Conservation (phyloP, 768 basidiomycete genomes). For the Lentinula edodes region DNA sequence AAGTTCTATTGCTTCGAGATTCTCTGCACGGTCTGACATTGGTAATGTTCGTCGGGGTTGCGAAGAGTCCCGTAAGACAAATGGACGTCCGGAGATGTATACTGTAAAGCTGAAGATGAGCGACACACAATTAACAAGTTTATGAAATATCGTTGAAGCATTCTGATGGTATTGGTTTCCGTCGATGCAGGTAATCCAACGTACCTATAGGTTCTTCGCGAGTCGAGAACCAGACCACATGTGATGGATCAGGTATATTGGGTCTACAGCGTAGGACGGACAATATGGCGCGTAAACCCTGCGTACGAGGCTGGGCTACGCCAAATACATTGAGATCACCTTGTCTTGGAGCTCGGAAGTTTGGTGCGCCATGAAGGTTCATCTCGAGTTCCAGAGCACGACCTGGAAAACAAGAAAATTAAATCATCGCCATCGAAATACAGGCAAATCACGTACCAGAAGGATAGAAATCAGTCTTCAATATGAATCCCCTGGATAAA, state of each 20-base stretch:
- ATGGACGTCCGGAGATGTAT: conserved; percentile 88
- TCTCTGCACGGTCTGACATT: conserved; percentile 89
- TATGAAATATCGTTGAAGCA: neutral
- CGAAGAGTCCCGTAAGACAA: conserved; percentile 84
- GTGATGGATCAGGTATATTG: conserved; percentile 53
- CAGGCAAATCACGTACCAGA: conserved; percentile 40
- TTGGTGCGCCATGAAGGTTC: conserved; percentile 91
- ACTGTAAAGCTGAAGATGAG: conserved; percentile 34
- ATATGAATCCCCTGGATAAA: conserved; percentile 80
- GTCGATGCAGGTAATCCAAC: conserved; percentile 18
- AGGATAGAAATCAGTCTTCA: conserved; percentile 91
- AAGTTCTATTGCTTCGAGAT: conserved; percentile 87
- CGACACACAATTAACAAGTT: neutral
- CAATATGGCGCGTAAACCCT: conserved; percentile 86
- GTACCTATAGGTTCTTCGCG: conserved; percentile 91
- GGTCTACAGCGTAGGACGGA: conserved; percentile 78
- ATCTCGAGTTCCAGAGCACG: conserved; percentile 88
- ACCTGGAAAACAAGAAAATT: conserved; percentile 36
- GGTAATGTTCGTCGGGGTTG: conserved; percentile 75
- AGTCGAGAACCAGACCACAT: conserved; percentile 94
- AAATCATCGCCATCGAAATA: neutral
- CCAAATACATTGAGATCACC: conserved; percentile 89
- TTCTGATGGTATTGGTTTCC: neutral
- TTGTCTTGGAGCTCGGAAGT: conserved; percentile 81
- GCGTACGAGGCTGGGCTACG: conserved; percentile 90